phyloP scores from a whole-genome alignment of 371 early-diverging fungal genomes.

The Mucor plumbeus region DNA sequence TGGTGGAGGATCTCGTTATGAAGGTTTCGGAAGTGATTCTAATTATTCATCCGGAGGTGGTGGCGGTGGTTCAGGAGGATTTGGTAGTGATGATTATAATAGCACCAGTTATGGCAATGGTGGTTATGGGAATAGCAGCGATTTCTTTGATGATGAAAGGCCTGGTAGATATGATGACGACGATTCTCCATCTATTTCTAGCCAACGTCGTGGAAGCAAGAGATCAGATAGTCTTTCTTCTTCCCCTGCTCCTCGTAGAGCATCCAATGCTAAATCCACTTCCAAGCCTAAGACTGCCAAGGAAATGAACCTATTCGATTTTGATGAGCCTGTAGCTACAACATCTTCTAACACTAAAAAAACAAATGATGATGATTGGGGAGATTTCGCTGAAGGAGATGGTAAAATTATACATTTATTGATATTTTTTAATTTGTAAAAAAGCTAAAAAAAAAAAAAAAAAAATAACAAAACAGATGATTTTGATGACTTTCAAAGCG shows the following conservation, averaged over 20 bases:
- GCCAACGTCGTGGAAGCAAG: constrained; percentile 1
- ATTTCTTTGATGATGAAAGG: constrained; percentile 25
- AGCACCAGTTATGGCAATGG: constrained; percentile 17
- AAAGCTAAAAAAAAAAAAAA: not conserved
- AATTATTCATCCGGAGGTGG: constrained; percentile 29
- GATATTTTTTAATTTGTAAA: too few species aligned
- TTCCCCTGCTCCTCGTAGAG: constrained; percentile 7
- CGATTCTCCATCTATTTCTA: constrained; percentile 1
- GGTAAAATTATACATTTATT: constrained; percentile 26
- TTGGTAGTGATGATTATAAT: constrained; percentile 29
- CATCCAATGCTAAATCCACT: constrained; percentile 5
- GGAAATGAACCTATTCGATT: constrained; percentile 59
- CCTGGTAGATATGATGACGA: constrained; percentile 26
- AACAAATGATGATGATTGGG: constrained; percentile 58
- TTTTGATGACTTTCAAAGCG: constrained; percentile 72
- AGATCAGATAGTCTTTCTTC: not conserved
- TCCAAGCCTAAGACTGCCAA: constrained; percentile 46
- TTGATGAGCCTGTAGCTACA: constrained; percentile 47
- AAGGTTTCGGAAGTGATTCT: constrained; percentile 58
- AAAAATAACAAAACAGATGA: constrained; percentile 33
- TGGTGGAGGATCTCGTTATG: constrained; percentile 31
- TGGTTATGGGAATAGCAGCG: constrained; percentile 15
- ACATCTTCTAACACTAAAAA: not conserved
- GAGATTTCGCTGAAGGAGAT: constrained; percentile 52
- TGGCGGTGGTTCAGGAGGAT: constrained; percentile 5